These are phyloP conservation scores for Neocallimastix lanati DNA, from an alignment of 192 early-diverging fungal species.

Conservation along the genomic window DNA sequence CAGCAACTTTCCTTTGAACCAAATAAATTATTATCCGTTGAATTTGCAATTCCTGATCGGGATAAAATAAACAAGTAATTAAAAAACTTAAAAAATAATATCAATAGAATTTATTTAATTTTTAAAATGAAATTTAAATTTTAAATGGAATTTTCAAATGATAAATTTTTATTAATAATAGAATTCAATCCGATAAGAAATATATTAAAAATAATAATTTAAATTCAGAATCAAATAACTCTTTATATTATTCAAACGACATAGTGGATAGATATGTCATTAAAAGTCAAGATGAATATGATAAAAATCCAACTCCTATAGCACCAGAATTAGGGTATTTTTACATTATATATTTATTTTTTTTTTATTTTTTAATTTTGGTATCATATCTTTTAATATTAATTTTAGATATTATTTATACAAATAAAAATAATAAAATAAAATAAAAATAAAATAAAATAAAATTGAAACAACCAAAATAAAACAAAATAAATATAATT, in stretches of 20 bases:
- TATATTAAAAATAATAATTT: neutral
- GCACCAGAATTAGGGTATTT: neutral
- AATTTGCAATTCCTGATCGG: neutral
- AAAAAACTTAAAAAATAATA: too few relatives aligned
- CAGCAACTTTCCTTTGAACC: neutral
- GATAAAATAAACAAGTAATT: neutral
- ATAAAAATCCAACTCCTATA: neutral
- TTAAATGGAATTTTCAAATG: too few relatives aligned
- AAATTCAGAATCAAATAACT: neutral
- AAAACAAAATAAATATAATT: neutral
- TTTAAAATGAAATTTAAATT: too few relatives aligned
- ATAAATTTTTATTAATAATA: too few relatives aligned
- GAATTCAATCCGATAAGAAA: neutral
- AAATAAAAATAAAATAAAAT: too few relatives aligned
- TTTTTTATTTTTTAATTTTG: too few relatives aligned
- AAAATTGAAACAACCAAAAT: neutral
- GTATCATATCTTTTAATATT: too few relatives aligned
- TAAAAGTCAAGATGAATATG: neutral
- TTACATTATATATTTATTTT: neutral
- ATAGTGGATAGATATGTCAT: neutral
- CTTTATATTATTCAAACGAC: neutral
- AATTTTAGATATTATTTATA: too few relatives aligned
- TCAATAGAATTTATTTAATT: too few relatives aligned
- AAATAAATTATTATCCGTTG: neutral
- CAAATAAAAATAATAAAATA: too few relatives aligned